Evolutionary conservation across 768 basidiomycete species (phyloP).

Genomic region (Lactarius tabidus): DNA sequence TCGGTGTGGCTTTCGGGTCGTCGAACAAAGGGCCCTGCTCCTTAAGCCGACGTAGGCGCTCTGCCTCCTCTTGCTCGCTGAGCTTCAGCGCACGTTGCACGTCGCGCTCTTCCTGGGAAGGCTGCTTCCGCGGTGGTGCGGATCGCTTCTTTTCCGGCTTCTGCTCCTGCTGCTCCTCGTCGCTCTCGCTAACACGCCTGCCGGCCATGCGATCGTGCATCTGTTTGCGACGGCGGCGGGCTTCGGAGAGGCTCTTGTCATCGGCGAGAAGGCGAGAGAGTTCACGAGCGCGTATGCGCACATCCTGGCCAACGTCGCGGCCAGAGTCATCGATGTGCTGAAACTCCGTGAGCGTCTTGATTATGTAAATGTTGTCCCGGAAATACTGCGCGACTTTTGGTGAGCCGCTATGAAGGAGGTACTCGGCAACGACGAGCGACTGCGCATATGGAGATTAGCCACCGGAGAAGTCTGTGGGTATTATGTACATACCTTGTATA

Average conservation of each 20-base stretch:
- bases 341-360: constrained; percentile 98
- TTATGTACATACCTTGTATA: constrained; percentile 73
- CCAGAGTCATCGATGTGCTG: constrained; percentile 90
- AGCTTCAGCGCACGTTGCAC: constrained; percentile 76
- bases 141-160: constrained; percentile 1
- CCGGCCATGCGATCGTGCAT: constrained; percentile 92
- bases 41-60: constrained; percentile 58
- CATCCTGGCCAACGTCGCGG: constrained; percentile 93
- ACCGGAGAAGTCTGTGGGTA: neutral
- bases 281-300: constrained; percentile 93
- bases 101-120: constrained; percentile 67
- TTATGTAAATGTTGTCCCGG: constrained; percentile 89
- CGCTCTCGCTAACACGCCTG: constrained; percentile 34
- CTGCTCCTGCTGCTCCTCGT: constrained; percentile 33
- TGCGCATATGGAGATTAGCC: constrained; percentile 29
- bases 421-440: constrained; percentile 89
- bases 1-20: constrained; percentile 50
- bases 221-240: constrained; percentile 68
- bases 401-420: constrained; percentile 88
- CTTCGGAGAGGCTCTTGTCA: constrained; percentile 69
- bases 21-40: constrained; percentile 72
- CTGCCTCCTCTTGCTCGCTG: constrained; percentile 84
- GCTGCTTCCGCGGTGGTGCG: constrained; percentile 29
- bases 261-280: constrained; percentile 90
- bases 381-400: constrained; percentile 97